Conservation (phyloP, 129 eudicot species). For the Tanacetum coccineum region DNA sequence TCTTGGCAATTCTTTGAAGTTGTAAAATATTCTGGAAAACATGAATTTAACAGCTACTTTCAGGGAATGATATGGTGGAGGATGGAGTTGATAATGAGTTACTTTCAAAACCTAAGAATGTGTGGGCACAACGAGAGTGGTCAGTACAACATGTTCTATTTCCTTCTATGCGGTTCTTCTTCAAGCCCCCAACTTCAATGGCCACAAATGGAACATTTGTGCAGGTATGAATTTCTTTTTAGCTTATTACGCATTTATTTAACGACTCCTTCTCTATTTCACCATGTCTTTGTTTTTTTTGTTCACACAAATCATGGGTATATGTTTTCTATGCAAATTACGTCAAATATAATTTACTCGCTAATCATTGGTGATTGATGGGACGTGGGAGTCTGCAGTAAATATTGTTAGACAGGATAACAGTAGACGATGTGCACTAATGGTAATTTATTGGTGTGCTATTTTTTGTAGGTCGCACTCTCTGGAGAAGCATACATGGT, state of each 20-base stretch:
- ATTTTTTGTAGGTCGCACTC: slow-evolving; percentile 81
- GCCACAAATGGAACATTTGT: slow-evolving; percentile 93
- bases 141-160: slow-evolving; percentile 84
- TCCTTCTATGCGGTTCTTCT: slow-evolving; percentile 90
- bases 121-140: slow-evolving; percentile 99
- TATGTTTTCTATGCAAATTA: not conserved
- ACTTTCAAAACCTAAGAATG: slow-evolving; percentile 83
- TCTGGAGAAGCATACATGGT: slow-evolving; percentile 89
- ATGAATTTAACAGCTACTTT: not conserved
- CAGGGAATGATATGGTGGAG: slow-evolving; percentile 37
- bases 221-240: slow-evolving; percentile 50
- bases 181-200: slow-evolving; percentile 91
- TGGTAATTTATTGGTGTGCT: not conserved
- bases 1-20: too few relatives aligned
- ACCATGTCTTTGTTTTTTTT: not conserved
- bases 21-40: too few relatives aligned
- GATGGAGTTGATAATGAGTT: slow-evolving; percentile 64
- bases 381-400: not conserved
- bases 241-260: not conserved
- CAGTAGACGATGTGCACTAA: not conserved
- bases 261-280: not conserved
- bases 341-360: not conserved
- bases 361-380: not conserved
- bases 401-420: not conserved
- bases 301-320: not conserved